phyloP scores from a whole-genome alignment of 257 asterid genomes.

The Cruciata laevipes region DNA sequence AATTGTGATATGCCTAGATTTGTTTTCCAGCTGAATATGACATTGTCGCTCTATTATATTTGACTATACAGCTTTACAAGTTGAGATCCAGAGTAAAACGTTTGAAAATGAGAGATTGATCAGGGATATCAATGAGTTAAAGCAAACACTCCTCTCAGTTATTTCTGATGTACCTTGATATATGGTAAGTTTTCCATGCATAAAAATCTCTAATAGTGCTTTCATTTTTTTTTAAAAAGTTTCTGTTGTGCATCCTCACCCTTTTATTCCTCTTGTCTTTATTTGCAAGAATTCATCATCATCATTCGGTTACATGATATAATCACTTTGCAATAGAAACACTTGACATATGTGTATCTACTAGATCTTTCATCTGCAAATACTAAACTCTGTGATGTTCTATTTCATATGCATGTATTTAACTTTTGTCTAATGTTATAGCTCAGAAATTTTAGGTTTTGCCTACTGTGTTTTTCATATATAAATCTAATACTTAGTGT shows the following conservation, averaged over 20 bases:
- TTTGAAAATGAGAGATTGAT: slow-evolving; percentile 35
- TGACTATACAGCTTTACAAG: slow-evolving; percentile 23
- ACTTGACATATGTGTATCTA: not conserved
- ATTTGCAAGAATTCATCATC: not conserved
- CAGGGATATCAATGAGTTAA: slow-evolving; percentile 30
- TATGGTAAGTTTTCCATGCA: slow-evolving; percentile 13
- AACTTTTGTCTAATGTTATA: no score
- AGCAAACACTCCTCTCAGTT: slow-evolving; percentile 26
- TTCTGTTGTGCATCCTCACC: not conserved
- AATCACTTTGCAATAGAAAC: not conserved
- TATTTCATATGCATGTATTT: no score
- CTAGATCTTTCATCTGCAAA: not conserved
- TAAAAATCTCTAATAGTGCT: not conserved
- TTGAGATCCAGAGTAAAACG: slow-evolving; percentile 26
- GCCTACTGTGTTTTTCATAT: not conserved
- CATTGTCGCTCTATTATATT: not conserved
- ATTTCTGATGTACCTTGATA: slow-evolving; percentile 17
- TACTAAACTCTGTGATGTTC: no score
- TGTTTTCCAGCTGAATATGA: not conserved
- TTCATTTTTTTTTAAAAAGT: not conserved
- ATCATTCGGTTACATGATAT: not conserved
- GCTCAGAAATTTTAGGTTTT: not conserved
- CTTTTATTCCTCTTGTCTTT: not conserved
- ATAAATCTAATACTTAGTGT: not conserved
- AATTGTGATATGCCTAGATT: not conserved